Evolutionary conservation across 2,329 filamentous ascomycete species (phyloP).

Genomic region (Neophaeococcomyces aloes): DNA sequence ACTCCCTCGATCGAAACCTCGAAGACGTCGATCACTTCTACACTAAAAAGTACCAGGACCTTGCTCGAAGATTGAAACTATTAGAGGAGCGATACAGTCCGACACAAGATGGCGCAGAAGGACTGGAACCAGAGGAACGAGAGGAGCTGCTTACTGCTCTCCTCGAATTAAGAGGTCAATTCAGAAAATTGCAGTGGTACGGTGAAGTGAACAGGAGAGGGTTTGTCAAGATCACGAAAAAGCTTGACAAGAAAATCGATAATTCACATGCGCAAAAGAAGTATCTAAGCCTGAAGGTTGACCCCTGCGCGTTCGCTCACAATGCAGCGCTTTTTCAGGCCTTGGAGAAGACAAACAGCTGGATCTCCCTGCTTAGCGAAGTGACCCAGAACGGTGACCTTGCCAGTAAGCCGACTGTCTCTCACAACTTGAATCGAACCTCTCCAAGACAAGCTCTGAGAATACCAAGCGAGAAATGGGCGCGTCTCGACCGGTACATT

Average conservation of each 20-base stretch:
- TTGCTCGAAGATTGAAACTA: slow-evolving; percentile 70
- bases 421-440: slow-evolving; percentile 62
- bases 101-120: slow-evolving; percentile 55
- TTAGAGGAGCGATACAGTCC: slow-evolving; percentile 80
- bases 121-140: slow-evolving; percentile 75
- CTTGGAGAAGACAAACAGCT: slow-evolving; percentile 70
- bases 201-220: slow-evolving; percentile 91
- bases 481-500: slow-evolving; percentile 62
- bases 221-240: slow-evolving; percentile 98
- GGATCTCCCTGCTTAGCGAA: slow-evolving; percentile 74
- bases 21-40: slow-evolving; percentile 96
- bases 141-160: slow-evolving; percentile 86
- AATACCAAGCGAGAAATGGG: slow-evolving; percentile 57
- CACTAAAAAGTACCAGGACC: slow-evolving; percentile 86
- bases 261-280: slow-evolving; percentile 65
- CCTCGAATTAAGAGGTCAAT: slow-evolving; percentile 73
- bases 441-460: slow-evolving; percentile 66
- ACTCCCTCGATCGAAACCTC: slow-evolving; percentile 88
- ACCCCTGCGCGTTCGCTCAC: slow-evolving; percentile 76
- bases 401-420: slow-evolving; percentile 33
- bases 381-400: slow-evolving; percentile 39
- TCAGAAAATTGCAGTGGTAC: slow-evolving; percentile 94
- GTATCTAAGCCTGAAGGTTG: slow-evolving; percentile 84
- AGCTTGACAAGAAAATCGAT: slow-evolving; percentile 88
- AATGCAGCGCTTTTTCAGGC: slow-evolving; percentile 50